Base-by-base conservation (phyloP, 1,284 basidiomycete species). In the Trichosporon inkin region DNA sequence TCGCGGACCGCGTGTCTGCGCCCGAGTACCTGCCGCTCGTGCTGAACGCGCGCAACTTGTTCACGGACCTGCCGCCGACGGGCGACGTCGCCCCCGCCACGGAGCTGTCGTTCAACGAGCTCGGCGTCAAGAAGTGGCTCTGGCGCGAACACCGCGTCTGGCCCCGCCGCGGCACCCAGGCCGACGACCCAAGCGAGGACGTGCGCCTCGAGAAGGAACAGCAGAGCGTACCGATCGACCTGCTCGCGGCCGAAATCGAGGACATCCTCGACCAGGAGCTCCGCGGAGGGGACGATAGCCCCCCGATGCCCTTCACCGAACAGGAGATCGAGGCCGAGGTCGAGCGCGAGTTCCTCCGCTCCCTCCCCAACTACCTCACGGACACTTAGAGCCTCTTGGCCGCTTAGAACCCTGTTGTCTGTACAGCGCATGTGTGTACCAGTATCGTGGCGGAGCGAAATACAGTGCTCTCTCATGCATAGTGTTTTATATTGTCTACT, bases 401-500 rank as follows among this genome's bases (percentile, higher is more conserved):
- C 28, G 28, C 28, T 32, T 32, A 4, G 28, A 32, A 5, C 8
- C 5, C 28, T 32, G 28, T 8, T 32, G 28, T 32, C 8, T 32
- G 28, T 32, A 32, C n/a, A n/a, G n/a, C n/a, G n/a, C n/a, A n/a
- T n/a, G n/a, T n/a, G n/a, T 32, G 28, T 32, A 32, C 28, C 28
- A 32, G 8, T 32, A 32, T 32, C 28, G 28, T 32, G 28, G 28
- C 8, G 28, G 28, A 32, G 28, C 28, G 8, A 8, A 53, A 22
- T 53, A 53, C 51, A 36, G 34, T 37, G 51, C 35, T 37, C 51
- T 53, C 51, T 17, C 51, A 53, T 53, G 34, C 51, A 36, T 51
- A 16, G 37, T 53, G 37, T 36, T 36, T 41, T 55, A 55, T 58
- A 39, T 53, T 47, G 47, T 70, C 79, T 87, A 92, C 70, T 84